Evolutionary conservation across 768 basidiomycete species (phyloP), one percentile per base, ranked within the genome.

Genomic region (Boletus pseudo-olivaceus): DNA sequence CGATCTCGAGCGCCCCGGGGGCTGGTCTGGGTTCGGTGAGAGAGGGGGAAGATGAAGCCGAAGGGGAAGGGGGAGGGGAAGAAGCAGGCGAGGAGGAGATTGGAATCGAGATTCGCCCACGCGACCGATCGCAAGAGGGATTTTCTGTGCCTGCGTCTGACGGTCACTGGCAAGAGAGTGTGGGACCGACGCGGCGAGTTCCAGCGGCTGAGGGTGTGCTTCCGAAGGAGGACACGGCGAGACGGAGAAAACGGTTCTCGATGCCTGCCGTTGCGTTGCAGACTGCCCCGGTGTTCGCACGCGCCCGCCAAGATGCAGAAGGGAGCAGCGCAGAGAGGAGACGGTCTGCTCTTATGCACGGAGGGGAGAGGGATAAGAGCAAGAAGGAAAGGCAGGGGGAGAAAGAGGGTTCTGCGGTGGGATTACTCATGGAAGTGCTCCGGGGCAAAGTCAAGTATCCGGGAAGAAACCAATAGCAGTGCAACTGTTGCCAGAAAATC

Each of bases 181-280:
- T 45, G 8, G 49, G 42, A 10, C 8, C 15, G 35, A 23, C 27
- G 20, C 19, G 1, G n/a, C 53, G 32, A 5, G 45, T 3, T 9
- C 12, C 41, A 9, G 23, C 15, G 48, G 61, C 54, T 5, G 56
- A 59, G 1, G 49, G 17, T 8, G 46, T 56, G 35, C 29, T 69
- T 46, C 62, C 76, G 54, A 76, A 66, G 61, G 87, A 88, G 64
- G 79, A 87, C 56, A 87, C 86, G 0, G 79, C 78, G 41, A 72
- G 85, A 59, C 68, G 82, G 62, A 75, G 75, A 62, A 87, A 88
- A 64, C 79, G 87, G 37, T 90, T 90, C 62, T 90, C 90, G 46
- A 56, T 87, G 47, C 87, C 89, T 43, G 87, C 87, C n/a, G 75
- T 92, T 35, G 88, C 85, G 35, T 59, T 91, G 67, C 88, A 90